These are phyloP conservation scores for Pestalotiopsis sp. DNA, from an alignment of 2,329 filamentous ascomycete species.

Conservation along the genomic window DNA sequence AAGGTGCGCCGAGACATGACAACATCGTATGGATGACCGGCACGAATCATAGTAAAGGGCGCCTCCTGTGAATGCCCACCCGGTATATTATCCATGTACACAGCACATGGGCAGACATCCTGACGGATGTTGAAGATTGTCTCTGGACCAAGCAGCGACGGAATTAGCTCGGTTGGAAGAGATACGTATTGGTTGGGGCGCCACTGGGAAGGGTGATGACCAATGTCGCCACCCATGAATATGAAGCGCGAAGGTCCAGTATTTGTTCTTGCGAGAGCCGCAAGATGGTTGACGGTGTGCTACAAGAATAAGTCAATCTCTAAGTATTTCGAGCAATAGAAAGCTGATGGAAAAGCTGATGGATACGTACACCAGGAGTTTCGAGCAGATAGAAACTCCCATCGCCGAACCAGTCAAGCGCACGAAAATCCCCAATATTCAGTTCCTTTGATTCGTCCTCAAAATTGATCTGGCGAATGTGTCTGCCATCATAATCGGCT, in stretches of 20 bases:
- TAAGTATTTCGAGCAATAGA: conserved; percentile 37
- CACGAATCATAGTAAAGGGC: neutral
- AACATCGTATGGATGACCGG: neutral
- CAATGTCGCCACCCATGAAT: conserved; percentile 45
- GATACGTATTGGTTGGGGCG: conserved; percentile 37
- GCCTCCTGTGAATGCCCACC: neutral
- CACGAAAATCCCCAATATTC: conserved; percentile 27
- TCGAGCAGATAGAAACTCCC: conserved; percentile 38
- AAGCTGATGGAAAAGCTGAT: conserved; percentile 37
- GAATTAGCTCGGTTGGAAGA: conserved; percentile 26
- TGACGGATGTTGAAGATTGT: neutral
- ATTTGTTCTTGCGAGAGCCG: conserved; percentile 28
- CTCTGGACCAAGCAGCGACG: neutral
- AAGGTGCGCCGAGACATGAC: too few relatives aligned
- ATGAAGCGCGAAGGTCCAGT: conserved; percentile 35
- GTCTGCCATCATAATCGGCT: conserved; percentile 24
- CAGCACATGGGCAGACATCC: neutral
- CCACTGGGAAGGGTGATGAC: conserved; percentile 41
- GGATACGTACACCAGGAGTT: conserved; percentile 33
- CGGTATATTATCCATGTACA: neutral
- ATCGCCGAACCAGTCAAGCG: conserved; percentile 38
- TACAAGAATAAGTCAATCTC: neutral
- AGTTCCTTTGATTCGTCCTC: conserved; percentile 16
- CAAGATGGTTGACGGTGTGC: neutral
- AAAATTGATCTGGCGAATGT: conserved; percentile 28